Conservation (phyloP, 371 early-diverging fungal genomes). For the Chytridiales sp. region DNA sequence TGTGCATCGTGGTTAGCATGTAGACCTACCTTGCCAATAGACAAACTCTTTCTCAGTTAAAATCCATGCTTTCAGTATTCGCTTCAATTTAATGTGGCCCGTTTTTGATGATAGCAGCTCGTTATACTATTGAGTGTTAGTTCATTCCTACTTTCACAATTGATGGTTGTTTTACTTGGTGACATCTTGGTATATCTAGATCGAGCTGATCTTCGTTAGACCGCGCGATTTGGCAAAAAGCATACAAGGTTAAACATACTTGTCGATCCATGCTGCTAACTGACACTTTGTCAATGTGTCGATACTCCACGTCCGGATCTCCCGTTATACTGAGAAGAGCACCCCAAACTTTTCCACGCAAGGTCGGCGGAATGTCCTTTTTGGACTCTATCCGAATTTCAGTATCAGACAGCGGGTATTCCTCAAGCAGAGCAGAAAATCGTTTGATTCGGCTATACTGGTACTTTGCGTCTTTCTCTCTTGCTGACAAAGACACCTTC, state of each 20-base stretch:
- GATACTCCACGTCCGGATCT: conserved; percentile 59
- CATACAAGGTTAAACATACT: conserved; percentile 8
- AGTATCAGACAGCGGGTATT: conserved; percentile 66
- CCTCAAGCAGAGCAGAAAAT: conserved; percentile 63
- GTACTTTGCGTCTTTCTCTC: conserved; percentile 71
- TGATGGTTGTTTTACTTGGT: conserved; percentile 35
- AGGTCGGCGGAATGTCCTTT: conserved; percentile 70
- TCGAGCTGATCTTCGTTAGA: conserved; percentile 26
- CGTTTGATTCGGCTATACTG: conserved; percentile 63
- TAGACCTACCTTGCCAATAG: conserved; percentile 78
- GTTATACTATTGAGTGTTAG: conserved; percentile 58
- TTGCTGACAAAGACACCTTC: conserved; percentile 14
- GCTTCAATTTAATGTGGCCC: conserved; percentile 70
- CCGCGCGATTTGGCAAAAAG: not conserved
- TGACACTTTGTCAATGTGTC: conserved; percentile 56
- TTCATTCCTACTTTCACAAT: not conserved
- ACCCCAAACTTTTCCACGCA: conserved; percentile 78
- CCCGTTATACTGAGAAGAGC: conserved; percentile 69
- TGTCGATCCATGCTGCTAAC: conserved; percentile 28
- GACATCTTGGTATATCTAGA: conserved; percentile 80
- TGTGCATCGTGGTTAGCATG: not conserved
- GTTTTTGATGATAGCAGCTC: conserved; percentile 66
- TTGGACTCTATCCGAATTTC: conserved; percentile 70
- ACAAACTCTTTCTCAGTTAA: conserved; percentile 43
- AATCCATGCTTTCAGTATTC: conserved; percentile 41